These are phyloP conservation scores for Lactarius akahatsu DNA, from an alignment of 768 basidiomycete genomes.

Conservation along the genomic window DNA sequence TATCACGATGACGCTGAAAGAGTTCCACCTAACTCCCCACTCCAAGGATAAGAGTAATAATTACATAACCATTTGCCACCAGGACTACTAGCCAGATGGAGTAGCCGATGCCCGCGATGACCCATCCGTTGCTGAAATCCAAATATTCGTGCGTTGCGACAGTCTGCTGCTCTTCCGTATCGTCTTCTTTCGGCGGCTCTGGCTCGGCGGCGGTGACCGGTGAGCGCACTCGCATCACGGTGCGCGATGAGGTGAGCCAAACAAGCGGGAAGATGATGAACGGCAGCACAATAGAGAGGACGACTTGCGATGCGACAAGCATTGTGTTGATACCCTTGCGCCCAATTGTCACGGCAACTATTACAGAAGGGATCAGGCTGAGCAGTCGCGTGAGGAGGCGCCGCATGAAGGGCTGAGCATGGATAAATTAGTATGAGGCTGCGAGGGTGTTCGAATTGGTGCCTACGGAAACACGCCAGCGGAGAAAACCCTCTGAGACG, in stretches of 20 bases:
- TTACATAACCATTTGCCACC: constrained; percentile 74
- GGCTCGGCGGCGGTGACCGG: background rate
- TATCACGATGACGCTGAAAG: background rate
- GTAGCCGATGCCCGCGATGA: constrained; percentile 51
- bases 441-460: constrained; percentile 27
- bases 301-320: constrained; percentile 85
- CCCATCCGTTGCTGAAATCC: constrained; percentile 62
- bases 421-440: constrained; percentile 24
- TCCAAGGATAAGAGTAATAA: constrained; percentile 56
- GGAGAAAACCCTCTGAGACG: constrained; percentile 86
- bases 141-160: constrained; percentile 39
- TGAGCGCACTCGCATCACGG: constrained; percentile 61
- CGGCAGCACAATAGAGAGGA: constrained; percentile 78
- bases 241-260: constrained; percentile 63
- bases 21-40: constrained; percentile 24
- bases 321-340: constrained; percentile 67
- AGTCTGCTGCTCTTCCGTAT: constrained; percentile 28
- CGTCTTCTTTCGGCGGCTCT: constrained; percentile 4
- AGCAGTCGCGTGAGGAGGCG: constrained; percentile 81
- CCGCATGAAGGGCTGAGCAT: constrained; percentile 61
- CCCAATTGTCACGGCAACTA: constrained; percentile 73
- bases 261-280: constrained; percentile 83
- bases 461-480: constrained; percentile 75
- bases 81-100: constrained; percentile 64
- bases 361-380: constrained; percentile 79